These are phyloP conservation scores for Aspergillus hancockii DNA, from an alignment of 495 filamentous ascomycete genomes.

Conservation along the genomic window DNA sequence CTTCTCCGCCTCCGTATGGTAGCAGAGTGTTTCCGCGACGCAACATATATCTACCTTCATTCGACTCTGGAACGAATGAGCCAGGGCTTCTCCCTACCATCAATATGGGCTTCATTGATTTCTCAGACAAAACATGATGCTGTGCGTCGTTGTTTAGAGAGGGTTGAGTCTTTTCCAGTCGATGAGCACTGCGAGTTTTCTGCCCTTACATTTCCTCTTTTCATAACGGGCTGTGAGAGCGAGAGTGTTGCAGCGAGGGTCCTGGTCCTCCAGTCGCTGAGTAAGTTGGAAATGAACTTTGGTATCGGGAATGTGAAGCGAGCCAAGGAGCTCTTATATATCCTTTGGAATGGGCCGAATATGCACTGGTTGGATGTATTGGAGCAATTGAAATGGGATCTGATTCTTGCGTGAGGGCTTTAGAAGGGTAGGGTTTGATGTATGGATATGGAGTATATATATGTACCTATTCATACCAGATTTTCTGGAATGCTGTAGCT, in stretches of 20 bases:
- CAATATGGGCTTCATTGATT: constrained; percentile 19
- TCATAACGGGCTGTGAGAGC: constrained; percentile 43
- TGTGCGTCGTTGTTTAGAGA: constrained; percentile 30
- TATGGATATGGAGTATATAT: no score
- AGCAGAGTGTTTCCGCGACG: constrained; percentile 47
- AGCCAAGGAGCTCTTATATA: constrained; percentile 39
- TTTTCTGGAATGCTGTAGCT: no score
- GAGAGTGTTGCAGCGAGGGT: constrained; percentile 26
- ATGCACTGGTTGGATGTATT: constrained; percentile 45
- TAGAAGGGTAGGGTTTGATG: no score
- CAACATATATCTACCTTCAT: constrained; percentile 44
- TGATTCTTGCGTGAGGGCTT: constrained; percentile 34
- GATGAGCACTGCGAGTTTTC: constrained; percentile 46
- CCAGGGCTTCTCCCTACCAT: not conserved
- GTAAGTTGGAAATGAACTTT: constrained; percentile 40
- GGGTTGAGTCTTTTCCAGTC: constrained; percentile 31
- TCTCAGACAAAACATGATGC: constrained; percentile 33
- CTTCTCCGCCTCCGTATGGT: constrained; percentile 44
- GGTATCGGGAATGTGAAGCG: constrained; percentile 45
- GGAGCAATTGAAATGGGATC: constrained; percentile 43
- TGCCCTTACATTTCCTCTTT: constrained; percentile 46
- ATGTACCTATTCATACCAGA: no score
- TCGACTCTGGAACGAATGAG: constrained; percentile 40
- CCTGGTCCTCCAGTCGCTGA: constrained; percentile 31
- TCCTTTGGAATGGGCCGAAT: constrained; percentile 33